phyloP scores from a whole-genome alignment of 139 green algal species.

The Chlorella sp. region DNA sequence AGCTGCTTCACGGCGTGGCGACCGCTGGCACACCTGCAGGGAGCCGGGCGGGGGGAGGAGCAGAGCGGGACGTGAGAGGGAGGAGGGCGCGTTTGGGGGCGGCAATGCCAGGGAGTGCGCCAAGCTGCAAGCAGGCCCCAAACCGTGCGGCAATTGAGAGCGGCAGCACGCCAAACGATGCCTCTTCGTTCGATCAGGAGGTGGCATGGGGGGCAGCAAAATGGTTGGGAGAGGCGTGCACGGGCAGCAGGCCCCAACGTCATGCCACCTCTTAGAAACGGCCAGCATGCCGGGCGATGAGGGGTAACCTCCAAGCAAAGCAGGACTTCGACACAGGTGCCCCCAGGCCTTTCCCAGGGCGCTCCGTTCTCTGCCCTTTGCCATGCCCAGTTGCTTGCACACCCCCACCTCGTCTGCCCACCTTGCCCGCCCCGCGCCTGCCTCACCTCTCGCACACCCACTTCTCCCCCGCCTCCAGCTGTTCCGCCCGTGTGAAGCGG shows the following conservation, averaged over 20 bases:
- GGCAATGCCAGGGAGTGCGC: not conserved
- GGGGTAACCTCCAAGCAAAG: too few relatives aligned
- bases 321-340: too few relatives aligned
- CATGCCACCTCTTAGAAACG: too few relatives aligned
- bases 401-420: too few relatives aligned
- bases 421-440: not conserved
- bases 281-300: too few relatives aligned
- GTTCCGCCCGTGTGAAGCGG: conserved; percentile 54
- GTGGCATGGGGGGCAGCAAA: too few relatives aligned
- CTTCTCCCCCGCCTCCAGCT: conserved; percentile 51
- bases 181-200: too few relatives aligned
- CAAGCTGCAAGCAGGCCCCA: not conserved
- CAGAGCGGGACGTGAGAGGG: not conserved
- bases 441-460: conserved; percentile 64
- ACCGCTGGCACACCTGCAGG: conserved; percentile 43
- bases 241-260: too few relatives aligned
- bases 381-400: not conserved
- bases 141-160: not conserved
- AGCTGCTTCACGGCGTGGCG: conserved; percentile 87
- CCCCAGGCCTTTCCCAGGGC: too few relatives aligned
- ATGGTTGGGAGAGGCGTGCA: too few relatives aligned
- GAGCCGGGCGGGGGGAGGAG: too few relatives aligned
- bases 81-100: not conserved
- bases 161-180: too few relatives aligned
- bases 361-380: not conserved